Base-by-base conservation (phyloP, 441 rosid genomes). In the Erodium trifolium region DNA sequence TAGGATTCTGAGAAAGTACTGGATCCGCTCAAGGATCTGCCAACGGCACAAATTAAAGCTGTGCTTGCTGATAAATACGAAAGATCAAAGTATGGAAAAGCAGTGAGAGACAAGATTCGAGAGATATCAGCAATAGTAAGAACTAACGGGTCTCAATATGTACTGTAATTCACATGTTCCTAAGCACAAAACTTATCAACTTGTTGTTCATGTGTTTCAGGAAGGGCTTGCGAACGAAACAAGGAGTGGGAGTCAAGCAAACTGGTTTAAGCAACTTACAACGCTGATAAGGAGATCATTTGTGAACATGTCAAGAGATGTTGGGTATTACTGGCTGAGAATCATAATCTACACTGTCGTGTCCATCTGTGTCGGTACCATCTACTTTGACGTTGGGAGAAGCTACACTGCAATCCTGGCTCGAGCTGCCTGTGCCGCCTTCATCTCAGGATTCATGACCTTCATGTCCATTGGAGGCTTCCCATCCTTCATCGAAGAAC, bases 401-500 rank as follows among this genome's bases (percentile, higher is more conserved):
- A 70, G 75, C 76, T 88, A 85, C 78, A 75, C 72, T 9, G 75
- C 88, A 37, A 82, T 89, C 77, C 76, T 84, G 60, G 93, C 82
- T 17, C 83, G 93, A 0, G 95, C 89, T 35, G 90, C 97, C 66
- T 89, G 92, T 47, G 93, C 81, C 0, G 93, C 88, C 19, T 93
- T 89, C 72, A 68, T 93, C 66, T 80, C 97, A 60, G 96, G 99
- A 37, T 93, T 88, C 65, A 93, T 93, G 99, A 87, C 93, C 29
- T 86, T 91, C 85, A 82, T 93, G 99, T 91, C 99, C 63, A 85
- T 93, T 66, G 96, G 99, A 80, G 99, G 99, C 18, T 93, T 93
- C 71, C 99, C 87, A 75, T 93, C 92, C 13, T 93, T 93, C 84
- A 85, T 89, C 3, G 96, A 93, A 82, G 99, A 93, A 74, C 77